Evolutionary conservation across 2,329 filamentous ascomycete species (phyloP), one percentile per base, ranked within the genome.

Genomic region (Ophiocordyceps sinensis): DNA sequence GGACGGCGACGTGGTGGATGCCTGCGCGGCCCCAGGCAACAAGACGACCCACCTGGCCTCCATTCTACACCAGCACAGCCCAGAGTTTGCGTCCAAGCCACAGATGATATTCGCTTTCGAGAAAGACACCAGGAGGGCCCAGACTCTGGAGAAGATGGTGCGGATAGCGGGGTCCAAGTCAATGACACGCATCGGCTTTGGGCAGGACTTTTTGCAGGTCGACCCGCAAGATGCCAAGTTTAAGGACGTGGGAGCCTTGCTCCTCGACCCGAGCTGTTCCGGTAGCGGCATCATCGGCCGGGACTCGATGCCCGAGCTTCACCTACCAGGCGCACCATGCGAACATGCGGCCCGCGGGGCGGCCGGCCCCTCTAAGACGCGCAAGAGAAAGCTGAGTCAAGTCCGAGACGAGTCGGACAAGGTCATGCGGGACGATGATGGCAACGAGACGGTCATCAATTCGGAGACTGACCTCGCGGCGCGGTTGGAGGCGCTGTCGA

Each of bases 1-100:
- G 43, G 75, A 81, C 47, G 85, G 85, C 21, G 78, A 91, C 53
- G 67, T 93, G 9, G 75, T 96, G n/a, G 91, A 98, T 59, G 85
- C 85, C 0, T 96, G 89, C 57, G 85, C 91, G 0, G 91, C 91
- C 1, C 91, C 91, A 2, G 91, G 91, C 6, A 98, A 98, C 60
- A 98, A 98, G 63, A 96, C 91, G 1, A 96, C 89, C 8, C 91
- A 96, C 58, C 64, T 94, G 37, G 87, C 88, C 1, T 82, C 86
- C 2, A 75, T 95, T 5, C 54, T 91, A 38, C 66, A 58, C 40
- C 63, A 60, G 38, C 63, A 62, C 40, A 56, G 55, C 3, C 58
- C 60, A 0, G 64, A 61, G 34, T 58, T 56, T 44, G 56, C 54
- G 17, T 58, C 51, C 28, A 48, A 44, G 15, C 45, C 50, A 28